Base-by-base conservation (phyloP, 352 stramenopile species). In the Phytophthora pinifolia region DNA sequence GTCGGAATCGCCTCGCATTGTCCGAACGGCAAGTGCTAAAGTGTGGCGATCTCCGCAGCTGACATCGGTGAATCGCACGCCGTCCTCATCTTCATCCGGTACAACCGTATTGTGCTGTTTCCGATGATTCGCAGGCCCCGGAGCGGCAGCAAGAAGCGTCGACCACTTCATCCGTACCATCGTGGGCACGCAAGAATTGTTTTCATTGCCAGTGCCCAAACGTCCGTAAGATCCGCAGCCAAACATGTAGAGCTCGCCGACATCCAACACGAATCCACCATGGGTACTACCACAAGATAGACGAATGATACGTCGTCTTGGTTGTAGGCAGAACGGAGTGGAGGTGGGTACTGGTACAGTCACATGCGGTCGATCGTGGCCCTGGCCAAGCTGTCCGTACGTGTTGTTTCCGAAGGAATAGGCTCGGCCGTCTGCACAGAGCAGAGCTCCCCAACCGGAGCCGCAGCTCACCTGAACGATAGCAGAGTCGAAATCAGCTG, bases 21-120 rank as follows among this genome's bases (percentile, higher is more conserved):
- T 39, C 34, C 42, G 43, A n/a, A 42, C 13, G 0, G 35, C 32
- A 0, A 90, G 55, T 2, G 69, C 46, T 1, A 91, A 65, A 12
- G 80, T 91, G 50, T 91, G 80, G 2, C 80, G 74, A 31, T 89
- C 80, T 10, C 76, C 80, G 22, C 80, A 91, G 48, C 76, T 89
- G 13, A 91, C 57, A 30, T 87, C 77, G 2, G 54, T 66, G 47
- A 88, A 90, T n/a, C 61, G 39, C 12, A 88, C 69, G 0, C 62
- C 50, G 25, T 83, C 62, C 9, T 74, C 54, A 6, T 62, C 46
- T 35, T 60, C 50, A 2, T 54, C 54, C 4, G 22, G n/a, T 5
- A 54, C 34, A 2, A 54, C 25, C 10, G 6, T 45, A 12, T 27
- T 50, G 2, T 54, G 52, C 22, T 39, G 42, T 36, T 68, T 68